A percentile compares a stretch with the other conserved stretches of the same genome.
phyloP scores from a whole-genome alignment of 2,329 filamentous ascomycete genomes.

The Fonsecaea monophora region DNA sequence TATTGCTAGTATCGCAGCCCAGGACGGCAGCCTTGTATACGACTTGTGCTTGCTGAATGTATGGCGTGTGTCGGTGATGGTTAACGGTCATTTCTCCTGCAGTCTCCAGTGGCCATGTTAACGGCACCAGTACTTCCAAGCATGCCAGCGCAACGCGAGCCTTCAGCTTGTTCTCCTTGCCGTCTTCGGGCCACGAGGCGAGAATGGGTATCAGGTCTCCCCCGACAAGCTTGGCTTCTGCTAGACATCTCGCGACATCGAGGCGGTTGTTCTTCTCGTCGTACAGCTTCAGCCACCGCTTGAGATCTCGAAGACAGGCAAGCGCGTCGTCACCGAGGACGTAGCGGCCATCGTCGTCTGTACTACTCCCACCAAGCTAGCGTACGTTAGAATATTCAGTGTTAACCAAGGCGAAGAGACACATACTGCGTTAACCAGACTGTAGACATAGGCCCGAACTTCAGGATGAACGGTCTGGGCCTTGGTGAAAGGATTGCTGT shows the following conservation, averaged over 20 bases:
- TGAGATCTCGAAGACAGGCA: conserved; percentile 89
- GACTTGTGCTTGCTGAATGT: conserved; percentile 84
- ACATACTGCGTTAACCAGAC: conserved; percentile 88
- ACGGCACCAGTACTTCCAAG: conserved; percentile 85
- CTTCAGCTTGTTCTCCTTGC: conserved; percentile 74
- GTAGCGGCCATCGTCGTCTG: conserved; percentile 81
- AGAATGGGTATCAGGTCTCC: conserved; percentile 91
- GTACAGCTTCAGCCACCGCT: conserved; percentile 93
- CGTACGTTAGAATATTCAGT: conserved; percentile 21
- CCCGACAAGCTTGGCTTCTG: conserved; percentile 89
- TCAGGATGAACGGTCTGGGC: conserved; percentile 79
- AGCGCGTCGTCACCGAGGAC: conserved; percentile 91
- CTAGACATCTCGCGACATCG: conserved; percentile 91
- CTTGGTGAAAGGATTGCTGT: conserved; percentile 53
- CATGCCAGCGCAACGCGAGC: conserved; percentile 82
- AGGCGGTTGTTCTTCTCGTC: conserved; percentile 92
- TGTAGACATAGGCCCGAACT: conserved; percentile 91
- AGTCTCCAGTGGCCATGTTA: conserved; percentile 93
- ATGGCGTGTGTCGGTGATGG: conserved; percentile 88
- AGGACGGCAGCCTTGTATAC: conserved; percentile 88
- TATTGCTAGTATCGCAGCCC: conserved; percentile 76
- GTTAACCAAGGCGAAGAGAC: conserved; percentile 24
- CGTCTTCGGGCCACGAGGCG: conserved; percentile 77
- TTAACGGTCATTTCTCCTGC: conserved; percentile 85
- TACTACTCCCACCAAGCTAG: conserved; percentile 83